These are phyloP conservation scores for Fusarium luffae DNA, from an alignment of 2,329 filamentous ascomycete species.

Conservation along the genomic window DNA sequence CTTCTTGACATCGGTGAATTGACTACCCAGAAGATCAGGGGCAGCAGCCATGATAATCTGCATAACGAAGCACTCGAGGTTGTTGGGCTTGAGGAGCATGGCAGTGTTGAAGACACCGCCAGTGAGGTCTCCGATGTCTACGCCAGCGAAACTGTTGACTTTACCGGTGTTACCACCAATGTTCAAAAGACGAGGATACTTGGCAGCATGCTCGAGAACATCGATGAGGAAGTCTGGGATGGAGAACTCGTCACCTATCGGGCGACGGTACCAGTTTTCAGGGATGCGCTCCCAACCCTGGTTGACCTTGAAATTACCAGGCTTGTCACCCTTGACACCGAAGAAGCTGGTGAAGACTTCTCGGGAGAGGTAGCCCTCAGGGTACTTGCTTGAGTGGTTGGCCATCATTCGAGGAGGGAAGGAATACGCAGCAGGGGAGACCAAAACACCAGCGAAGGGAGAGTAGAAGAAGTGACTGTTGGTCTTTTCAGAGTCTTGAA, in stretches of 20 bases:
- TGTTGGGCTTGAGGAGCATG: conserved; percentile 58
- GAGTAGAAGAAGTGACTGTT: conserved; percentile 17
- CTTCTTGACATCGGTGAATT: conserved; percentile 10
- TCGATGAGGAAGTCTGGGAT: conserved; percentile 4
- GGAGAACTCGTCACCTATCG: neutral
- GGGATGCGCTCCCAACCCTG: conserved; percentile 16
- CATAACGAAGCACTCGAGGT: conserved; percentile 54
- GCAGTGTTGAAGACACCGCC: conserved; percentile 56
- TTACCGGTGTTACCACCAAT: conserved; percentile 9
- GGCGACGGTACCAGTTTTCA: conserved; percentile 12
- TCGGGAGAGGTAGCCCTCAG: conserved; percentile 4
- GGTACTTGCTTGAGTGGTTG: conserved; percentile 9
- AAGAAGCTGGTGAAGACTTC: conserved; percentile 14
- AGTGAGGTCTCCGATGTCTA: conserved; percentile 47
- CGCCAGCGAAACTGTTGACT: neutral
- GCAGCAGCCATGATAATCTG: conserved; percentile 46
- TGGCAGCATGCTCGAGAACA: neutral
- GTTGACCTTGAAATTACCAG: conserved; percentile 15
- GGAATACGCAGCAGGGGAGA: conserved; percentile 7
- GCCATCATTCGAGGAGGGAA: conserved; percentile 18
- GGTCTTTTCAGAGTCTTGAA: conserved; percentile 49
- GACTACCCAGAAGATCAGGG: conserved; percentile 7
- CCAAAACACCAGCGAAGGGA: neutral
- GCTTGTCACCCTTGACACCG: conserved; percentile 3
- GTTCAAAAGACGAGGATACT: conserved; percentile 4